A percentile compares a stretch with the other conserved stretches of the same genome.
phyloP scores from a whole-genome alignment of 257 asterid species.

The Catharanthus roseus region DNA sequence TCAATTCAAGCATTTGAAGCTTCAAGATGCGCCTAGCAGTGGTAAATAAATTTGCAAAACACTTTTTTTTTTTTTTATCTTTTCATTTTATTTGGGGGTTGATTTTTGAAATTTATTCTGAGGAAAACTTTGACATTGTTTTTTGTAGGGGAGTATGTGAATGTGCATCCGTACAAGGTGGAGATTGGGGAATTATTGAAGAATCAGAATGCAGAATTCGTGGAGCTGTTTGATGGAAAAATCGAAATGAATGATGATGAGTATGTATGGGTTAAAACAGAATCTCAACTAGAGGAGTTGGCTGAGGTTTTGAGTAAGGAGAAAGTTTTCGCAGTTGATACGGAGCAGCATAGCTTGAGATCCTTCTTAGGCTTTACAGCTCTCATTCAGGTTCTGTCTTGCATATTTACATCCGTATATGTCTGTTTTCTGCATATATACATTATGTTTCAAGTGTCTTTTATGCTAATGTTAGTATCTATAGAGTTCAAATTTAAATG shows the following conservation, averaged over 20 bases:
- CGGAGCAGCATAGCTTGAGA: constrained; percentile 88
- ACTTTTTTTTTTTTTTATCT: not conserved
- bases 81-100: too few relatives aligned
- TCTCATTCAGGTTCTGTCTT: constrained; percentile 70
- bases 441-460: not conserved
- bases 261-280: constrained; percentile 62
- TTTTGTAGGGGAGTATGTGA: constrained; percentile 39
- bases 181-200: constrained; percentile 55
- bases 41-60: constrained; percentile 32
- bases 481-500: not conserved
- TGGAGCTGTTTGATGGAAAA: constrained; percentile 43
- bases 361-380: constrained; percentile 90
- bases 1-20: constrained; percentile 71
- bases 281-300: constrained; percentile 49
- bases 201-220: constrained; percentile 37
- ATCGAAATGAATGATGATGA: constrained; percentile 35
- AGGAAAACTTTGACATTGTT: not conserved
- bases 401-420: not conserved
- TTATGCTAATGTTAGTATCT: not conserved
- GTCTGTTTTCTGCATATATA: not conserved
- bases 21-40: constrained; percentile 13
- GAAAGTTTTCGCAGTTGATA: constrained; percentile 78
- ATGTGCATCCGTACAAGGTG: constrained; percentile 71
- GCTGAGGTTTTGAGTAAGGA: constrained; percentile 57
- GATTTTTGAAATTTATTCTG: not conserved